These are phyloP conservation scores for Proliferodiscus dingleyae DNA, from an alignment of 2,329 filamentous ascomycete genomes.

Conservation along the genomic window DNA sequence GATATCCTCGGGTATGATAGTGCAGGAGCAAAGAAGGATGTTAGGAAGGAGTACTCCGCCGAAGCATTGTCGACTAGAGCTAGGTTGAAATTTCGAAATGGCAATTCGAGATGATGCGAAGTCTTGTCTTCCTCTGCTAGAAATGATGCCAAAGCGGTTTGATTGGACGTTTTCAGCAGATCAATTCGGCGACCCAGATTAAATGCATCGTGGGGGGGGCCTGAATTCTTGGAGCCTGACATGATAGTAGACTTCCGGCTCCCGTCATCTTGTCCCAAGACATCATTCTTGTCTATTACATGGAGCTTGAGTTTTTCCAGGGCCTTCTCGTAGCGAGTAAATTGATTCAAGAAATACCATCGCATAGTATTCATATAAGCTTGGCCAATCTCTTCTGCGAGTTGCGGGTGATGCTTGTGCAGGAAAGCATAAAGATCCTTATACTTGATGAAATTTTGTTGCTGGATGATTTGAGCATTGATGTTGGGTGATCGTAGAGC, in stretches of 20 bases:
- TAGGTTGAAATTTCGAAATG: conserved; percentile 92
- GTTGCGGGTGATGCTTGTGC: conserved; percentile 71
- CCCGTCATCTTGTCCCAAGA: conserved; percentile 73
- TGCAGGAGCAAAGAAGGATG: conserved; percentile 79
- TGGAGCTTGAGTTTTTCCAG: conserved; percentile 83
- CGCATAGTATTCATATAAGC: conserved; percentile 98
- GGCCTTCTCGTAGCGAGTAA: conserved; percentile 78
- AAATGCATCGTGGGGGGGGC: conserved; percentile 76
- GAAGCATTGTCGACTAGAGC: conserved; percentile 91
- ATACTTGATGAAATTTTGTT: conserved; percentile 83
- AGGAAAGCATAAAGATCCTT: conserved; percentile 86
- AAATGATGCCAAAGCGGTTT: conserved; percentile 77
- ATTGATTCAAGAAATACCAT: conserved; percentile 95
- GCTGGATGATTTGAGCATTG: conserved; percentile 94
- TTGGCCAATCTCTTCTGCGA: conserved; percentile 84
- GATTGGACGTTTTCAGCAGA: conserved; percentile 67
- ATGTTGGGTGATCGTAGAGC: conserved; percentile 90
- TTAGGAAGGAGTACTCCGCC: conserved; percentile 91
- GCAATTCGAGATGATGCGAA: conserved; percentile 81
- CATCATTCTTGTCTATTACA: conserved; percentile 73
- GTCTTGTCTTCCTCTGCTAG: conserved; percentile 85
- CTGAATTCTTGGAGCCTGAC: conserved; percentile 45
- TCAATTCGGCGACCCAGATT: conserved; percentile 83
- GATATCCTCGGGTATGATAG: conserved; percentile 73
- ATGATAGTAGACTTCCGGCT: conserved; percentile 59